Base-by-base conservation (phyloP, 768 basidiomycete species). In the Pleurotus giganteus region DNA sequence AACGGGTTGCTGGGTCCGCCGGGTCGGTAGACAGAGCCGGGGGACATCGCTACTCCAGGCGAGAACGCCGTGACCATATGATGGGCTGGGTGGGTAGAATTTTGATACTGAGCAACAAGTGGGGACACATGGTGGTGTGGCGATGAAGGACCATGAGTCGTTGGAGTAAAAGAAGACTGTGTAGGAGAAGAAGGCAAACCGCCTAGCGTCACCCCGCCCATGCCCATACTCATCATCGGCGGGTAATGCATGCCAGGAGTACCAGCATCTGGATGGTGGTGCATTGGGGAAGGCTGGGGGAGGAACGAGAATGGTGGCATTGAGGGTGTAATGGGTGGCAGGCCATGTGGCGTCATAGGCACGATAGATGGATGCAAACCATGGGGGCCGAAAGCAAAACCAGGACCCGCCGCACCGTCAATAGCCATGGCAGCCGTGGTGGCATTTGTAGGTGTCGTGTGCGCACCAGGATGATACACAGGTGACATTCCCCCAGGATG, bases 241-340 rank as follows among this genome's bases (percentile, higher is more conserved):
- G 49, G 31, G 49, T 39, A 51, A 24, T 51, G 49, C 32, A 51
- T 51, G 2, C n/a, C 23, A 21, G 49, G 26, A 34, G 19, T 37
- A 37, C 27, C n/a, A 12, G 45, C 4, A 26, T 32, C 37, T 17
- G 43, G 29, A 24, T 54, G 57, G 21, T 60, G 57, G 11, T 37
- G 54, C 9, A 47, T 51, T n/a, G 51, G 65, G 8, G 61, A 61
- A 36, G 58, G 57, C 28, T 82, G 82, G 15, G 82, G 78, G 32
- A 88, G 76, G 69, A 97, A 95, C 11, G 85, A 86, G 71, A 97
- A 98, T 4, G 92, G 85, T 1, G 96, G 96, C 95, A 98, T 98
- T 57, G 89, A 90, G 0, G 95, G 94, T n/a, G 95, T 97, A 64
- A 97, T 93, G 1, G 91, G 89, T 12, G 91, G 90, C n/a, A 94